Base-by-base conservation (phyloP, 164 flowering plant species). In the Stephania japonica region DNA sequence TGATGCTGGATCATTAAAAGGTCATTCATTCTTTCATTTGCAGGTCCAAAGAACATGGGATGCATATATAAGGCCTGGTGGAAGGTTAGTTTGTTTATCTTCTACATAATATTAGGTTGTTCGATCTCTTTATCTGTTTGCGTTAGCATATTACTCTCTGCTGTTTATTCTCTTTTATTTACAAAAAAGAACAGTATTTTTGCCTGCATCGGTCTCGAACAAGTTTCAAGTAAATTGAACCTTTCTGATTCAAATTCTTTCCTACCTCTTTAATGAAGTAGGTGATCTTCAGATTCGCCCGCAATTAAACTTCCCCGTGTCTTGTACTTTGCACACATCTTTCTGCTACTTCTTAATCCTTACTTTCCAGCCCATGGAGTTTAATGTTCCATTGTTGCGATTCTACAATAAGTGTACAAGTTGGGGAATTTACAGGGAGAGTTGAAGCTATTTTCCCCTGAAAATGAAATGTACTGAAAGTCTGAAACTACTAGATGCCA, bases 11-110 rank as follows among this genome's bases (percentile, higher is more conserved):
- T 13, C 63, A 3, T n/a, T n/a, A 63, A 32, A 41, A 50, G 61
- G 53, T 75, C 7, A 42, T 70, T n/a, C n/a, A n/a, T n/a, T 70
- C 42, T 71, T 53, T 59, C 24, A 12, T 18, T 16, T 87, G 86
- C 89, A 95, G 99, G 97, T 93, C 43, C 76, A 98, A 81, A 87
- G 95, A 84, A 80, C 83, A 27, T 95, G 99, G 99, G 99, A 95
- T 91, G 91, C 92, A 50, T 95, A 88, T 78, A 78, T 90, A 78
- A 85, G 97, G 82, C 92, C 92, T 8, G 97, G 97, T 70, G 99
- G 98, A 85, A 93, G 98, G 99, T 90, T 72, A 78, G 78, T 68
- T 44, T 59, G 43, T 47, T 3, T 24, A 49, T 49, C 7, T 69
- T 42, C n/a, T 59, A 69, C 50, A 21, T 25, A 59, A 56, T 8